Percentiles rank a stretch among this genome's conserved stretches.
These are phyloP conservation scores for Penicillium concentricum DNA, from an alignment of 2,329 filamentous ascomycete species.

Conservation along the genomic window DNA sequence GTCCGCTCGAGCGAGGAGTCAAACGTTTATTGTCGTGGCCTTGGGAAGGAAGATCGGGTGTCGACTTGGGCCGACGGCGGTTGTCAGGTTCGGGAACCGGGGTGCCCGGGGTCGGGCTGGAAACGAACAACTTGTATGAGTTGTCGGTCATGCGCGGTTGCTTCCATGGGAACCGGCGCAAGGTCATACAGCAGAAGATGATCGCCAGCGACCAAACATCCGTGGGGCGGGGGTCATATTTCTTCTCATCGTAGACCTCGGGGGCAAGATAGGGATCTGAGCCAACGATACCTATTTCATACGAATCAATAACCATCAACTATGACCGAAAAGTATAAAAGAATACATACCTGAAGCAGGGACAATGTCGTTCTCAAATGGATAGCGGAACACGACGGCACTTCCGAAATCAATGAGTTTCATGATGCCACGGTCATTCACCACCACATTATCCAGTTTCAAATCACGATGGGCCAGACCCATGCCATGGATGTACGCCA, in stretches of 20 bases:
- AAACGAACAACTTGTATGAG: slow-evolving; percentile 88
- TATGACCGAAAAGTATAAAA: not conserved
- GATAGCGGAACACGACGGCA: slow-evolving; percentile 94
- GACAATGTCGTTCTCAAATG: slow-evolving; percentile 87
- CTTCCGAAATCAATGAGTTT: slow-evolving; percentile 99
- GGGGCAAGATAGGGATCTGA: slow-evolving; percentile 96
- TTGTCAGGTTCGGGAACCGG: slow-evolving; percentile 44
- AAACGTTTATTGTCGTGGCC: slow-evolving; percentile 26
- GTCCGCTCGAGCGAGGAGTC: slow-evolving; percentile 20
- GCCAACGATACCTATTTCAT: slow-evolving; percentile 64
- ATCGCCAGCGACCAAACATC: slow-evolving; percentile 99
- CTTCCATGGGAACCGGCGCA: slow-evolving; percentile 96
- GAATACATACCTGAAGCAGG: slow-evolving; percentile 68
- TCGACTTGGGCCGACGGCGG: slow-evolving; percentile 38
- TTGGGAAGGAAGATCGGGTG: slow-evolving; percentile 33
- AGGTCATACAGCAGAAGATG: slow-evolving; percentile 98
- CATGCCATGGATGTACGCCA: slow-evolving; percentile 92
- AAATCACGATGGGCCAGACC: slow-evolving; percentile 91
- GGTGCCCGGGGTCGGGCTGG: slow-evolving; percentile 73
- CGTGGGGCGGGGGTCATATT: slow-evolving; percentile 89
- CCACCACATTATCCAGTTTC: slow-evolving; percentile 96
- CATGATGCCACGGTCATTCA: slow-evolving; percentile 95
- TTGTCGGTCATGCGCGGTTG: slow-evolving; percentile 88
- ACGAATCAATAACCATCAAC: slow-evolving; percentile 9
- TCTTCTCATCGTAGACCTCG: slow-evolving; percentile 90